A percentile compares a stretch with the other conserved stretches of the same genome.
Evolutionary conservation across 495 filamentous ascomycete species (phyloP).

Genomic region (Ascobolus immersus): DNA sequence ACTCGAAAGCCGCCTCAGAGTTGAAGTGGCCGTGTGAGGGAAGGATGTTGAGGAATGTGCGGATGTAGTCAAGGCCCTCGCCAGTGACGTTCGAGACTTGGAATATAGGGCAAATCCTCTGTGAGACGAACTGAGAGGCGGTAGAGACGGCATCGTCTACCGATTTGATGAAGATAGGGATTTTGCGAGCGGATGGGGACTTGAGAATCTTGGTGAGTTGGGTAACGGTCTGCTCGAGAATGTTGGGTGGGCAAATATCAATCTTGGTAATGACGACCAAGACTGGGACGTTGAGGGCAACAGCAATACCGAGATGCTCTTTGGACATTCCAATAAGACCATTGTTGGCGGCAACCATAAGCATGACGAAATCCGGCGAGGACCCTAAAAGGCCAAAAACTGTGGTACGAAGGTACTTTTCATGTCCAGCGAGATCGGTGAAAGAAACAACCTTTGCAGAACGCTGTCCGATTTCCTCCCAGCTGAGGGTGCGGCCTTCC

Average conservation of each 20-base stretch:
- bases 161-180: conserved; percentile 90
- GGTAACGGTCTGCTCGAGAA: conserved; percentile 77
- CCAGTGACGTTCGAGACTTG: conserved; percentile 96
- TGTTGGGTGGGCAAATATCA: conserved; percentile 91
- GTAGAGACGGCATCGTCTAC: conserved; percentile 82
- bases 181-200: conserved; percentile 76
- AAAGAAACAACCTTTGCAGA: conserved; percentile 93
- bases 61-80: conserved; percentile 49
- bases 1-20: conserved; percentile 67
- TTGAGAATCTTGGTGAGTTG: conserved; percentile 82
- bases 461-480: conserved; percentile 93
- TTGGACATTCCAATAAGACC: conserved; percentile 94
- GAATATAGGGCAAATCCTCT: conserved; percentile 90
- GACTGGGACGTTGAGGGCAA: conserved; percentile 86
- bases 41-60: conserved; percentile 82
- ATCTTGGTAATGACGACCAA: conserved; percentile 98
- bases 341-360: conserved; percentile 98
- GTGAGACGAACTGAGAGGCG: conserved; percentile 82
- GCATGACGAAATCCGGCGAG: conserved; percentile 87
- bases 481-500: conserved; percentile 68
- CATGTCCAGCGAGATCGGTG: conserved; percentile 85
- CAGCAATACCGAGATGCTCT: conserved; percentile 85
- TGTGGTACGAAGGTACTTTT: conserved; percentile 83
- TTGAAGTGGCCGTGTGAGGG: conserved; percentile 90
- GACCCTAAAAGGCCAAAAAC: conserved; percentile 87